Percentiles rank a stretch among this genome's conserved stretches.
Conservation (phyloP, 2,329 filamentous ascomycete genomes). For the Rutstroemia sp. region DNA sequence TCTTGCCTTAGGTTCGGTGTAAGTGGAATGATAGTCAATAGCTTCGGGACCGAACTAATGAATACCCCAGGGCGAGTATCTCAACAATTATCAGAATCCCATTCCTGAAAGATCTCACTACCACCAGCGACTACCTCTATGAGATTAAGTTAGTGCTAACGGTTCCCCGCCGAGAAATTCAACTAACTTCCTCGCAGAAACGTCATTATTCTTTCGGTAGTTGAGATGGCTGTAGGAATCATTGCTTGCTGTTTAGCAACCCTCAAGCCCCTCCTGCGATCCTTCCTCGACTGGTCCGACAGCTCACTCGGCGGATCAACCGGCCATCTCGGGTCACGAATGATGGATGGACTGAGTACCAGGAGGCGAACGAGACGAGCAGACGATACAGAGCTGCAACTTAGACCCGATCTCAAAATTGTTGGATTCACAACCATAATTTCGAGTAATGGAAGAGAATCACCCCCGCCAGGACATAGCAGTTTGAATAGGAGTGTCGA, state of each 20-base stretch:
- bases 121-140: slow-evolving; percentile 22
- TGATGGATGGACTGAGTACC: background rate
- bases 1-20: slow-evolving; percentile 32
- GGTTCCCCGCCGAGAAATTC: slow-evolving; percentile 6
- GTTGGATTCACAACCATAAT: slow-evolving; percentile 5
- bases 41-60: background rate
- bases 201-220: slow-evolving; percentile 13
- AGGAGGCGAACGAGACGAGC: background rate
- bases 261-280: slow-evolving; percentile 21
- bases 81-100: slow-evolving; percentile 26
- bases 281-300: slow-evolving; percentile 14
- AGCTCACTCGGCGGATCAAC: background rate
- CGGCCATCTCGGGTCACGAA: background rate
- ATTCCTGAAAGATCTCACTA: slow-evolving; percentile 18
- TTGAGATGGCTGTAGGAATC: slow-evolving; percentile 22
- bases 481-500: background rate
- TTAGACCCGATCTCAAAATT: slow-evolving; percentile 2
- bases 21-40: slow-evolving; percentile 15
- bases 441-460: slow-evolving; percentile 5
- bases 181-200: background rate
- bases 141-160: slow-evolving; percentile 16
- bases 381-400: background rate
- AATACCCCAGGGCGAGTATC: slow-evolving; percentile 16
- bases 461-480: background rate
- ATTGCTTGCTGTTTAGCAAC: slow-evolving; percentile 20